Evolutionary conservation across 2,329 filamentous ascomycete genomes (phyloP), one percentile per base, ranked within the genome.

Genomic region (Rhexocercosporidium sp.): DNA sequence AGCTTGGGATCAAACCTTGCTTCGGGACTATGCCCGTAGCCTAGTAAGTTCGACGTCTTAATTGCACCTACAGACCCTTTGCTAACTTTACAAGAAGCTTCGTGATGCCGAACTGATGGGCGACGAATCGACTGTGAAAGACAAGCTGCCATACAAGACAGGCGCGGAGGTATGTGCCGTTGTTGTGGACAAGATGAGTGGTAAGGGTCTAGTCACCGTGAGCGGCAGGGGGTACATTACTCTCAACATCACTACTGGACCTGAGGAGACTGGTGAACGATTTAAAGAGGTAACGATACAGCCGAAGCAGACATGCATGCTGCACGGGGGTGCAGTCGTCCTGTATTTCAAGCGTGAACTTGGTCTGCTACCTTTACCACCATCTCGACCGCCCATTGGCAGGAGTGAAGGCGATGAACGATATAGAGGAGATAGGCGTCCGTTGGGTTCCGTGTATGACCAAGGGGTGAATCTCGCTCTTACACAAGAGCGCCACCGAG

Each of bases 301-400:
- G 20, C 62, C 63, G 1, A 68, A 68, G 16, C 66, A 68, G 39
- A 68, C 66, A 14, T 68, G 66, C 29, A 68, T 68, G 66, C 63
- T 68, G 18, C 66, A 68, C 29, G 63, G 59, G 25, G 66, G 59
- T 14, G 66, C 66, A 25, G 59, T 65, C 11, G 59, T 66, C 5
- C 37, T 68, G 0, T 68, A 59, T 29, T 65, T 59, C 29, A 59
- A 25, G 46, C 54, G 61, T 18, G 31, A 25, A 22, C 4, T n/a
- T 53, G 27, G 14, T 37, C 51, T 18, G 14, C 51, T n/a, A 20
- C 51, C 27, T 4, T 18, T 18, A 20, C 14, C 25, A n/a, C 18
- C n/a, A 7, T n/a, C 41, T 18, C 41, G n/a, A 7, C 51, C 49
- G 7, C 8, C 31, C 1, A 20, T 47, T 4, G 5, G 20, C 11